Percentiles rank a stretch among this genome's conserved stretches.
These are phyloP conservation scores for Kalmanozyma brasiliensis DNA, from an alignment of 1,284 basidiomycete species.

Conservation along the genomic window DNA sequence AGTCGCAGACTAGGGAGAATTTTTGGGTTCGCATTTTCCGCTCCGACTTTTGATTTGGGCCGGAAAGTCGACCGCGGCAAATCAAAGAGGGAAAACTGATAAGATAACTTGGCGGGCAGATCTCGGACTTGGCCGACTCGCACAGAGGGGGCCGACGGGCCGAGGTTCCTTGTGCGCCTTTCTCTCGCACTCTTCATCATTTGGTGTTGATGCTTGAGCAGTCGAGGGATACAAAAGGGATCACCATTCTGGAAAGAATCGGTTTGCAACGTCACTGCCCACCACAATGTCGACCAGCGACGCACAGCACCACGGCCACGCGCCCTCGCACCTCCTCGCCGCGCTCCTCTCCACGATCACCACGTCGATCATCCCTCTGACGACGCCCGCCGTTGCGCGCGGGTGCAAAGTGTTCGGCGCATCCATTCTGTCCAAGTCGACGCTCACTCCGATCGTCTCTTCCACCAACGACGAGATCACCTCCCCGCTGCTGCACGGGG, in stretches of 20 bases:
- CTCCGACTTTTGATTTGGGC: not conserved
- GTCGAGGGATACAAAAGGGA: too few species aligned
- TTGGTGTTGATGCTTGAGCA: too few species aligned
- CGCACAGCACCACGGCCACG: slow-evolving; percentile 5
- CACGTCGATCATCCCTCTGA: slow-evolving; percentile 19
- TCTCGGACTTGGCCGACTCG: slow-evolving; percentile 14
- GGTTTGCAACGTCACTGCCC: too few species aligned
- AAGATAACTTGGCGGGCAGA: slow-evolving; percentile 12
- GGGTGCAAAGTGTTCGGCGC: slow-evolving; percentile 44
- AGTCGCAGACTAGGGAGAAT: not conserved
- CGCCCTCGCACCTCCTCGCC: slow-evolving; percentile 3
- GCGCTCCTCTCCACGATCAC: slow-evolving; percentile 12
- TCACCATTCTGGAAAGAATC: too few species aligned
- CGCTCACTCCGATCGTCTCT: slow-evolving; percentile 4
- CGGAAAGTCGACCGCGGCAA: slow-evolving; percentile 13
- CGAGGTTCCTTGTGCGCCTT: slow-evolving; percentile 7
- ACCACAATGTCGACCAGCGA: slow-evolving; percentile 1
- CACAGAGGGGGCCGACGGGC: slow-evolving; percentile 20
- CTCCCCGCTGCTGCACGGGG: slow-evolving; percentile 26
- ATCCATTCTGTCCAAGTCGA: slow-evolving; percentile 21
- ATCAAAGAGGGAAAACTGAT: slow-evolving; percentile 8
- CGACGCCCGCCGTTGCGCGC: slow-evolving; percentile 3
- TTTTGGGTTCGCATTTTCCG: slow-evolving; percentile 3
- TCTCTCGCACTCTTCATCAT: too few species aligned
- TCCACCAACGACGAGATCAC: slow-evolving; percentile 32